Conservation (phyloP, 768 basidiomycete species). For the Steccherinum ochraceum region DNA sequence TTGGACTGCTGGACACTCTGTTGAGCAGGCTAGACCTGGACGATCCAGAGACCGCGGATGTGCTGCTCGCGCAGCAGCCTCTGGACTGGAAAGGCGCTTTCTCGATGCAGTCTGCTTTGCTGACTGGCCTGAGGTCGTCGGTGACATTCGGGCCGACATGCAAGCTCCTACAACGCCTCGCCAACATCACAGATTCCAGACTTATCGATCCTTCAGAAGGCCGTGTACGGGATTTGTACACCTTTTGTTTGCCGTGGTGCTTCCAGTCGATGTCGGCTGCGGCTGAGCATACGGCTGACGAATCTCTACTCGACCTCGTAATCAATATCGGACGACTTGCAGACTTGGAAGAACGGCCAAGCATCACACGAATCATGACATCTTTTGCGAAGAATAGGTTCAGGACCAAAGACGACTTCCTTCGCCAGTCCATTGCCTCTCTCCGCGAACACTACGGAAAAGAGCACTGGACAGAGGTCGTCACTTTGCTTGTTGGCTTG, state of each 20-base stretch:
- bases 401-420: slow-evolving; percentile 88
- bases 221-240: slow-evolving; percentile 78
- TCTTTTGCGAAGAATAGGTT: slow-evolving; percentile 86
- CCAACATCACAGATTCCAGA: slow-evolving; percentile 51
- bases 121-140: slow-evolving; percentile 78
- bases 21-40: slow-evolving; percentile 67
- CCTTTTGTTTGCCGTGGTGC: slow-evolving; percentile 83
- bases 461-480: slow-evolving; percentile 72
- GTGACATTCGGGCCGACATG: slow-evolving; percentile 62
- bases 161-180: slow-evolving; percentile 55
- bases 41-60: slow-evolving; percentile 58
- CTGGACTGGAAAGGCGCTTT: slow-evolving; percentile 60
- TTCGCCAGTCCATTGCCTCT: slow-evolving; percentile 80
- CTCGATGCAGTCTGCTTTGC: slow-evolving; percentile 61
- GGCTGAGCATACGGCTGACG: slow-evolving; percentile 46
- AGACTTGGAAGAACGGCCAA: slow-evolving; percentile 61
- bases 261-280: slow-evolving; percentile 71
- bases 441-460: slow-evolving; percentile 80
- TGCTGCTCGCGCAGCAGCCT: slow-evolving; percentile 64
- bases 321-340: slow-evolving; percentile 69
- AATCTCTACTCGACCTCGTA: slow-evolving; percentile 62
- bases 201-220: slow-evolving; percentile 68
- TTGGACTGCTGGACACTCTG: slow-evolving; percentile 59
- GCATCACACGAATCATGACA: slow-evolving; percentile 82
- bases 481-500: slow-evolving; percentile 80